Conservation (phyloP, 169 alveolate genomes). For the Plasmodium fragile region DNA sequence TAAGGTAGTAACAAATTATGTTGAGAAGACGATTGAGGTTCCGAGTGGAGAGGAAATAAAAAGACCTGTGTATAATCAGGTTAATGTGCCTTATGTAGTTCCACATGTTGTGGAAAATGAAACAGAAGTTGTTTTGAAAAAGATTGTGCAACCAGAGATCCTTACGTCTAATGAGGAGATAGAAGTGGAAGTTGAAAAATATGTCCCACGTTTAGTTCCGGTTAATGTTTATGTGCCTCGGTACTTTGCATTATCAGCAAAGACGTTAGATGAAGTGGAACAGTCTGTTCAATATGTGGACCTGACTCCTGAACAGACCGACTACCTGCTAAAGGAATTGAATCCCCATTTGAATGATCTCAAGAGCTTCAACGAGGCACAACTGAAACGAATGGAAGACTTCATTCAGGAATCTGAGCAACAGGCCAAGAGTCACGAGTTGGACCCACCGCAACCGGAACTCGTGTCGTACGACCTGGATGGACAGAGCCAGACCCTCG, state of each 20-base stretch:
- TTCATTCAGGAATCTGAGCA: slow-evolving; percentile 14
- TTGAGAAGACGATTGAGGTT: slow-evolving; percentile 2
- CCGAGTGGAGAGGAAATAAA: slow-evolving; percentile 52
- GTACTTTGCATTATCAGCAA: slow-evolving; percentile 52
- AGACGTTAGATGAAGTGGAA: slow-evolving; percentile 15
- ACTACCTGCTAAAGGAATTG: slow-evolving; percentile 36
- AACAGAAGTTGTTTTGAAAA: slow-evolving; percentile 41
- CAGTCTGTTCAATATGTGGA: background rate
- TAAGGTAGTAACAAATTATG: background rate
- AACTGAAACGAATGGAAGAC: slow-evolving; percentile 19
- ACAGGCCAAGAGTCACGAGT: slow-evolving; percentile 20
- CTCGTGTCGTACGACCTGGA: slow-evolving; percentile 23
- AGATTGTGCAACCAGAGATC: slow-evolving; percentile 51
- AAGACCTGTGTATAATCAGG: slow-evolving; percentile 3
- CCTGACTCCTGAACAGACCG: slow-evolving; percentile 37
- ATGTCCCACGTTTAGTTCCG: slow-evolving; percentile 50
- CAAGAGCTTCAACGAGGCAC: slow-evolving; percentile 44
- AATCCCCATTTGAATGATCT: slow-evolving; percentile 57
- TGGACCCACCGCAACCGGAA: slow-evolving; percentile 51
- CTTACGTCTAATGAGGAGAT: slow-evolving; percentile 49
- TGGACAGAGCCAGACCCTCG: background rate
- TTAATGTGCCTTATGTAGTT: slow-evolving; percentile 30
- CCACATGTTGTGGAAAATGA: slow-evolving; percentile 61
- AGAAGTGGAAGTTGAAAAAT: slow-evolving; percentile 57
- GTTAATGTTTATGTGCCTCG: slow-evolving; percentile 71